Conservation (phyloP, 768 basidiomycete species). For the Leccinum sublutescens region DNA sequence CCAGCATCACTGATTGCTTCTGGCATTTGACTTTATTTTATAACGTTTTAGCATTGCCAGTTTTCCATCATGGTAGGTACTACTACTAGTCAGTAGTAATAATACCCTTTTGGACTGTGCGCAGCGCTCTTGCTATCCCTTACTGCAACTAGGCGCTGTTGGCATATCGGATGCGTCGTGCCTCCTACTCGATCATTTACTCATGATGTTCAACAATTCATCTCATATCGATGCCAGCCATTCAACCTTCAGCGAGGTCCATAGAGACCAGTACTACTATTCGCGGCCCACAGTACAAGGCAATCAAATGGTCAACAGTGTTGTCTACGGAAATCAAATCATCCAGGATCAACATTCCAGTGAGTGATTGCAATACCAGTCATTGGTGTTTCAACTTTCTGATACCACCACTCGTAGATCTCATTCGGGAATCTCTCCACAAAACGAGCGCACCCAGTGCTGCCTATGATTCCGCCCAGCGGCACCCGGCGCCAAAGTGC, state of each 20-base stretch:
- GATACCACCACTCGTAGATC: conserved; percentile 3
- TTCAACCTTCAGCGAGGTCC: conserved; percentile 18
- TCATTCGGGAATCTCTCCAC: conserved; percentile 8
- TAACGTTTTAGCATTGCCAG: too few relatives aligned
- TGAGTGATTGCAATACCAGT: background rate
- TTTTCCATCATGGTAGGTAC: too few relatives aligned
- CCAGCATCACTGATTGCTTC: too few relatives aligned
- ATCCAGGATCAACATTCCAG: conserved; percentile 10
- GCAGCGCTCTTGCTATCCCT: too few relatives aligned
- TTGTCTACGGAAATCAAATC: conserved; percentile 22
- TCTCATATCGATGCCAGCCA: conserved; percentile 11
- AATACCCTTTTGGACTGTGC: too few relatives aligned
- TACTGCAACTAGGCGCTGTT: too few relatives aligned
- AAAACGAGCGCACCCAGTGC: conserved; percentile 21
- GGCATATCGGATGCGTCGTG: too few relatives aligned
- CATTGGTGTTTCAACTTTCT: background rate
- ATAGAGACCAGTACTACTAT: conserved; percentile 14
- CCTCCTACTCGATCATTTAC: too few relatives aligned
- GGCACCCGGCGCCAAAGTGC: conserved; percentile 21
- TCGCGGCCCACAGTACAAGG: conserved; percentile 10
- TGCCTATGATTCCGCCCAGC: conserved; percentile 9
- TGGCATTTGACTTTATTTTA: too few relatives aligned
- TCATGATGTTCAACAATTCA: background rate
- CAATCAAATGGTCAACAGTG: conserved; percentile 3
- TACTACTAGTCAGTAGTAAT: too few relatives aligned